A percentile compares a stretch with the other conserved stretches of the same genome.
Conservation (phyloP, 495 filamentous ascomycete species). For the Apiosordaria backusii region DNA sequence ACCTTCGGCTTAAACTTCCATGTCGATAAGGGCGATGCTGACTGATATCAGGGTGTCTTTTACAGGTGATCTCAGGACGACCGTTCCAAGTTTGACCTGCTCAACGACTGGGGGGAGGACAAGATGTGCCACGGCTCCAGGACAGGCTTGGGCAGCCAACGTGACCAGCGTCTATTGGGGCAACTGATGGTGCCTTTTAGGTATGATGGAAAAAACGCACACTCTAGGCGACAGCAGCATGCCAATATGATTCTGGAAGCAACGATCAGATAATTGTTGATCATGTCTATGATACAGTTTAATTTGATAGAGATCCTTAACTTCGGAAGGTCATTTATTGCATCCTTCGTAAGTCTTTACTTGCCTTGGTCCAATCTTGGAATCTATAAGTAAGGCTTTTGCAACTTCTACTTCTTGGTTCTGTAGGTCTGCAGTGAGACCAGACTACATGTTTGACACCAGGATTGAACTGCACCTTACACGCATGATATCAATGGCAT, state of each 20-base stretch:
- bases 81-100: slow-evolving; percentile 7
- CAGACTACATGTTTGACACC: background rate
- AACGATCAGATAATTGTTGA: too few relatives aligned
- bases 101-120: slow-evolving; percentile 1
- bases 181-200: background rate
- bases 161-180: slow-evolving; percentile 4
- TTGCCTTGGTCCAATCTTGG: too few relatives aligned
- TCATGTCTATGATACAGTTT: too few relatives aligned
- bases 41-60: slow-evolving; percentile 4
- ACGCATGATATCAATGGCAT: too few relatives aligned
- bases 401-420: too few relatives aligned
- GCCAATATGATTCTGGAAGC: too few relatives aligned
- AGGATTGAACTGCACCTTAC: background rate
- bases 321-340: too few relatives aligned
- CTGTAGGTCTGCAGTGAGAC: too few relatives aligned
- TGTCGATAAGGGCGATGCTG: background rate
- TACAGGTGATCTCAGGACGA: slow-evolving; percentile 13
- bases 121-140: slow-evolving; percentile 1
- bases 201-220: background rate
- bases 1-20: background rate
- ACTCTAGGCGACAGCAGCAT: too few relatives aligned
- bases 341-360: too few relatives aligned
- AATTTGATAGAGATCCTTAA: too few relatives aligned
- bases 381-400: too few relatives aligned
- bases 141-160: slow-evolving; percentile 9